These are phyloP conservation scores for Saccharomycopsis sp. DNA, from an alignment of 805 yeast species.

Conservation along the genomic window DNA sequence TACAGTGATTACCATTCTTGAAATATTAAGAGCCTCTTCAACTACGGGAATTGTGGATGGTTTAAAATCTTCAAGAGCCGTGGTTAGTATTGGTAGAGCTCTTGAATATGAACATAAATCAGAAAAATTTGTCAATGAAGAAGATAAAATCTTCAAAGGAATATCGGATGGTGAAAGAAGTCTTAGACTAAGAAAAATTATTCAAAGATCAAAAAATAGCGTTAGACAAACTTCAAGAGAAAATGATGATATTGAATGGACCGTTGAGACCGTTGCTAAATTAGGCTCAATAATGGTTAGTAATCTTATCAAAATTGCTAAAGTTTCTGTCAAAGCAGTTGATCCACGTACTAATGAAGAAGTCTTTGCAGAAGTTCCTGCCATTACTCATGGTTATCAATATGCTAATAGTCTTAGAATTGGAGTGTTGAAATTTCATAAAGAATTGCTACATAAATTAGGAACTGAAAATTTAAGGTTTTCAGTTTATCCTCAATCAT, in stretches of 20 bases:
- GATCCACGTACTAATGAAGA: conserved; percentile 69
- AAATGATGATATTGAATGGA: conserved; percentile 37
- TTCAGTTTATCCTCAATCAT: conserved; percentile 69
- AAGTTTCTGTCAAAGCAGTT: conserved; percentile 62
- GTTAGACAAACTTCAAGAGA: conserved; percentile 29
- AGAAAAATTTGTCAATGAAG: conserved; percentile 49
- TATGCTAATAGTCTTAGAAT: conserved; percentile 66
- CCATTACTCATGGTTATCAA: conserved; percentile 82
- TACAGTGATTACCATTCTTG: conserved; percentile 77
- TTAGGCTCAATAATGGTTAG: conserved; percentile 76
- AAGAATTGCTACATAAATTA: conserved; percentile 51
- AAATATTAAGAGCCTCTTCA: conserved; percentile 61
- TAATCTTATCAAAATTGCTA: conserved; percentile 70
- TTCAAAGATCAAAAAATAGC: conserved; percentile 28
- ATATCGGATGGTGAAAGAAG: conserved; percentile 34
- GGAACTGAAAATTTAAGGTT: conserved; percentile 56
- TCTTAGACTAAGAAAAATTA: conserved; percentile 30
- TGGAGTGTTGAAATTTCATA: conserved; percentile 75
- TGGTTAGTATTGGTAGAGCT: conserved; percentile 71
- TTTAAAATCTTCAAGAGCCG: conserved; percentile 74
- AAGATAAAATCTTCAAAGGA: conserved; percentile 44
- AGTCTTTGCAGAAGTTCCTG: conserved; percentile 74
- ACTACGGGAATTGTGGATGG: conserved; percentile 74
- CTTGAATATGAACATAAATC: conserved; percentile 77
- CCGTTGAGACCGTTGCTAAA: conserved; percentile 47